A percentile compares a stretch with the other conserved stretches of the same genome.
These are phyloP conservation scores for Fraxinus cuspidata DNA, from an alignment of 257 asterid species.

Conservation along the genomic window DNA sequence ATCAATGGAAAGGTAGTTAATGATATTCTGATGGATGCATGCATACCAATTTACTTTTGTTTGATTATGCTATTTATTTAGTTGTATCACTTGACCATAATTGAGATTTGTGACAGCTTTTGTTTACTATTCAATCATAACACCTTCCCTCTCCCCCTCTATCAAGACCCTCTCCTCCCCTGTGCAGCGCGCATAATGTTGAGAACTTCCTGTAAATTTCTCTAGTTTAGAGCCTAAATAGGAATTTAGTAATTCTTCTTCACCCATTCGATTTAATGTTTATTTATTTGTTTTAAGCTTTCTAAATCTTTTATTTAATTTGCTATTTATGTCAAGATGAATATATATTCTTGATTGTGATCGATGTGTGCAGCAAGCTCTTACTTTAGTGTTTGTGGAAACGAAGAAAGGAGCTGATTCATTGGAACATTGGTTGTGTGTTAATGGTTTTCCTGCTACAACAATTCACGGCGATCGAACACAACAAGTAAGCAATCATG, in stretches of 20 bases:
- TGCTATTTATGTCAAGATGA: background rate
- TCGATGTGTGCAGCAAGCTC: constrained; percentile 59
- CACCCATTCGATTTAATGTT: background rate
- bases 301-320: background rate
- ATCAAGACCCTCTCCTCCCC: background rate
- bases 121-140: background rate
- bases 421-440: constrained; percentile 67
- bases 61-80: constrained; percentile 1
- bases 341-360: constrained; percentile 16
- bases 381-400: constrained; percentile 83
- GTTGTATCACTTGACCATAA: background rate
- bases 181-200: background rate
- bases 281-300: background rate
- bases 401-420: constrained; percentile 92
- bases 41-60: background rate
- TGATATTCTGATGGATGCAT: constrained; percentile 9
- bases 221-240: background rate
- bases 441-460: constrained; percentile 80
- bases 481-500: constrained; percentile 59
- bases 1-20: constrained; percentile 59
- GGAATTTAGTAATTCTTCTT: background rate
- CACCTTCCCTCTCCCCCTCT: background rate
- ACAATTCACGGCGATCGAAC: constrained; percentile 90
- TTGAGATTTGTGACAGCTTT: background rate
- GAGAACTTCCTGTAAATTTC: background rate